A percentile compares a stretch with the other conserved stretches of the same genome.
Conservation (phyloP, 2,329 filamentous ascomycete genomes). For the Amylocarpus encephaloides region DNA sequence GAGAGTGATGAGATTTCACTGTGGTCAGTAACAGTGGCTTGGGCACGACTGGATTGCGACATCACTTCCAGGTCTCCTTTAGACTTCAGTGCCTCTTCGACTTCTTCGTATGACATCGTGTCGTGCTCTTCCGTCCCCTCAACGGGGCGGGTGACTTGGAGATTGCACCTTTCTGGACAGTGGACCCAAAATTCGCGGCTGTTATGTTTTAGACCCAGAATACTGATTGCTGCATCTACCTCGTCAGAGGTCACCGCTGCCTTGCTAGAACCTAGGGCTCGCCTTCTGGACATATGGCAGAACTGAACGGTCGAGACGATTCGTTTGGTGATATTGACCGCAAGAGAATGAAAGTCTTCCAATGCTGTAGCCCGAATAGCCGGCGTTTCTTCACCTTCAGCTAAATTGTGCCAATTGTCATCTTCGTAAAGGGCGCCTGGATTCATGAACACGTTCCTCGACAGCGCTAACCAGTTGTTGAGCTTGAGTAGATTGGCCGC, state of each 20-base stretch:
- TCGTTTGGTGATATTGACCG: constrained; percentile 60
- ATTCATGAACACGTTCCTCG: constrained; percentile 71
- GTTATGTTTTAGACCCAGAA: constrained; percentile 44
- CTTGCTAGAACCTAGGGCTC: constrained; percentile 35
- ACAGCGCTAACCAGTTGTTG: constrained; percentile 55
- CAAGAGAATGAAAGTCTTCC: constrained; percentile 66
- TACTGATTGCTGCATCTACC: constrained; percentile 47
- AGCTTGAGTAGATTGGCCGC: constrained; percentile 54
- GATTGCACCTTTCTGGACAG: constrained; percentile 43
- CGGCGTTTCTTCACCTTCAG: constrained; percentile 49
- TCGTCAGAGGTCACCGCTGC: constrained; percentile 28
- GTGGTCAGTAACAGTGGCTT: background rate
- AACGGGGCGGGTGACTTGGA: constrained; percentile 41
- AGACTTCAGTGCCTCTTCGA: background rate
- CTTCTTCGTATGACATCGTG: constrained; percentile 16
- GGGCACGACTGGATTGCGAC: constrained; percentile 13
- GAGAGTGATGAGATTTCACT: background rate
- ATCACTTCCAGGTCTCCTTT: constrained; percentile 3
- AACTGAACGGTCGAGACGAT: constrained; percentile 65
- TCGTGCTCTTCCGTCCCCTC: constrained; percentile 3
- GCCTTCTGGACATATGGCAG: constrained; percentile 62
- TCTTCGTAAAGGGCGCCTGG: constrained; percentile 44
- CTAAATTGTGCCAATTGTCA: constrained; percentile 61
- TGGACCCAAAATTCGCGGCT: constrained; percentile 44
- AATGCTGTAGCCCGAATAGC: constrained; percentile 69